phyloP scores from a whole-genome alignment of 352 stramenopile genomes.

The Phytopythium sindhum region DNA sequence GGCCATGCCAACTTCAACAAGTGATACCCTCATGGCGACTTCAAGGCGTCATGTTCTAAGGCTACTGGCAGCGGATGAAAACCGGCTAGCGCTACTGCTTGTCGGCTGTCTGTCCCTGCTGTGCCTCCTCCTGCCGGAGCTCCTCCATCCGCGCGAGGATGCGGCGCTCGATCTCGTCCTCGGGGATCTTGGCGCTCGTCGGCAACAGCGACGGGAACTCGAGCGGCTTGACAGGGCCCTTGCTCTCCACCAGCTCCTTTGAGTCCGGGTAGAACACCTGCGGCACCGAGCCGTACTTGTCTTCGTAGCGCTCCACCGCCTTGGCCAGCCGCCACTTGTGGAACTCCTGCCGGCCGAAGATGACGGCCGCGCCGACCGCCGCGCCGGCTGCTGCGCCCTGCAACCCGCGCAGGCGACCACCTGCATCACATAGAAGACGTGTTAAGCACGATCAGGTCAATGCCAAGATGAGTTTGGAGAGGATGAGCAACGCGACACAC shows the following conservation, averaged over 20 bases:
- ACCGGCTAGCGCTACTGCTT: background rate
- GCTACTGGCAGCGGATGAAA: no score
- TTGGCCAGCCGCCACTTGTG: slow-evolving; percentile 72
- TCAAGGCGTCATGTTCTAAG: background rate
- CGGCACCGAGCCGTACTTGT: slow-evolving; percentile 69
- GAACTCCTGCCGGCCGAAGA: slow-evolving; percentile 72
- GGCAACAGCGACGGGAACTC: slow-evolving; percentile 75
- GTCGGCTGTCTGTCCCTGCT: slow-evolving; percentile 2
- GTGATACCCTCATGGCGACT: no score
- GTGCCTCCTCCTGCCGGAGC: slow-evolving; percentile 31
- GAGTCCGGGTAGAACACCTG: slow-evolving; percentile 64
- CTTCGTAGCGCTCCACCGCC: slow-evolving; percentile 72
- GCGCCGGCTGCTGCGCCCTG: slow-evolving; percentile 65
- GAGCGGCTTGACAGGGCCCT: slow-evolving; percentile 46
- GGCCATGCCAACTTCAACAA: background rate
- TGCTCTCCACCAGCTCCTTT: slow-evolving; percentile 54
- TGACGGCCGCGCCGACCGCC: slow-evolving; percentile 48
- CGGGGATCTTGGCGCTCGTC: slow-evolving; percentile 57
- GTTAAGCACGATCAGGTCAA: background rate
- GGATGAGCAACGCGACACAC: slow-evolving; percentile 23
- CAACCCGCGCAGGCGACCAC: slow-evolving; percentile 59
- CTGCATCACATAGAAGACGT: slow-evolving; percentile 15
- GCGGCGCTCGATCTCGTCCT: slow-evolving; percentile 78
- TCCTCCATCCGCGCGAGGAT: slow-evolving; percentile 73
- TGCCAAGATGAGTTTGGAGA: background rate